phyloP scores from a whole-genome alignment of 2,329 filamentous ascomycete genomes.

The Fusarium sp. region DNA sequence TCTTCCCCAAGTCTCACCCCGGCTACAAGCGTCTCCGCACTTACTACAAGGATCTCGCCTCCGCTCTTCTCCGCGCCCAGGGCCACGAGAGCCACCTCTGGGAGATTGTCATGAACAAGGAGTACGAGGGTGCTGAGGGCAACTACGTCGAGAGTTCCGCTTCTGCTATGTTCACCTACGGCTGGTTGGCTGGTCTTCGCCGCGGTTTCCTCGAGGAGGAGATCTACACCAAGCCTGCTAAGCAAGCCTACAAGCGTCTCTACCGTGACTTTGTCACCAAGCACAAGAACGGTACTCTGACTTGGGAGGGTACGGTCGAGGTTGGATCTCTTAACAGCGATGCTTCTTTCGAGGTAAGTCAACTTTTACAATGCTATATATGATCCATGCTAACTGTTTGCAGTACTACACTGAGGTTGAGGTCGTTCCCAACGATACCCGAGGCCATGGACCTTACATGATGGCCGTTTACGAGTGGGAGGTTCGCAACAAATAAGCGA shows the following conservation, averaged over 20 bases:
- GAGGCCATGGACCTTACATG: conserved; percentile 48
- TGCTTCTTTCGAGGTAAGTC: conserved; percentile 62
- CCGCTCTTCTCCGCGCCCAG: conserved; percentile 50
- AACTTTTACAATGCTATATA: fast-evolving
- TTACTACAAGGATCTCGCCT: conserved; percentile 48
- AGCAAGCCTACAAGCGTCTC: conserved; percentile 51
- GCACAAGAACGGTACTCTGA: conserved; percentile 60
- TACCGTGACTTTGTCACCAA: conserved; percentile 59
- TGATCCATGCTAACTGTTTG: background rate
- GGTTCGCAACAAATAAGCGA: conserved; percentile 20
- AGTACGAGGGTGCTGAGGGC: conserved; percentile 59
- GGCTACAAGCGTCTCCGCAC: conserved; percentile 52
- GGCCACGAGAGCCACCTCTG: conserved; percentile 63
- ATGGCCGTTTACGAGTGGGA: conserved; percentile 49
- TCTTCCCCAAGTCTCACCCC: conserved; percentile 54
- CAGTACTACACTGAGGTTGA: conserved; percentile 48
- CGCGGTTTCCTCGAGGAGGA: conserved; percentile 44
- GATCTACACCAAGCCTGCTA: conserved; percentile 38
- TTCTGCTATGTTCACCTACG: conserved; percentile 68
- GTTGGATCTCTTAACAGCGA: conserved; percentile 64
- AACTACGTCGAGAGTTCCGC: conserved; percentile 73
- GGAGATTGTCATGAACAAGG: conserved; percentile 68
- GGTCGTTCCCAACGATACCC: conserved; percentile 46
- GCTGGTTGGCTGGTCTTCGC: conserved; percentile 59
- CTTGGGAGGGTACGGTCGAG: conserved; percentile 63